phyloP scores from a whole-genome alignment of 805 yeast species.

The Yamadazyma sp. region DNA sequence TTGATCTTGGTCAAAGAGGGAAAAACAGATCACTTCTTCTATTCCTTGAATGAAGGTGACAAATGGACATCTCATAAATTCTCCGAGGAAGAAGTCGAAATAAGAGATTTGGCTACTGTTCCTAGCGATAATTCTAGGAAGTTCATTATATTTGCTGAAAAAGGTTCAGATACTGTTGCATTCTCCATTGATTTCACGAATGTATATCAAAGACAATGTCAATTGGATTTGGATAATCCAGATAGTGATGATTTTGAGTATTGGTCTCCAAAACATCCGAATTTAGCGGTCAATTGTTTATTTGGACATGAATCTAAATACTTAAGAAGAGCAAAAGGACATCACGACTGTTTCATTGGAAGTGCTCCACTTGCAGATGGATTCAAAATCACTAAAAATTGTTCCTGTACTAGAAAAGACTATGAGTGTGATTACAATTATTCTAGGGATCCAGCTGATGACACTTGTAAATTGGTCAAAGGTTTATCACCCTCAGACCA shows the following conservation, averaged over 20 bases:
- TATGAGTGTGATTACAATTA: constrained; percentile 93
- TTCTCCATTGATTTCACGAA: constrained; percentile 37
- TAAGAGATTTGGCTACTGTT: constrained; percentile 79
- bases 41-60: constrained; percentile 76
- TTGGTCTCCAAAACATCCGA: constrained; percentile 41
- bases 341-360: constrained; percentile 66
- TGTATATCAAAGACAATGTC: constrained; percentile 37
- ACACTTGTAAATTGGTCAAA: constrained; percentile 79
- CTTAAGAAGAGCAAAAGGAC: constrained; percentile 42
- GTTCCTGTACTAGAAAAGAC: constrained; percentile 82
- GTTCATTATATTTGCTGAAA: constrained; percentile 63
- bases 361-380: constrained; percentile 57
- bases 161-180: constrained; percentile 40
- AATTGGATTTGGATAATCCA: constrained; percentile 40
- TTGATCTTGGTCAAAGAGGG: constrained; percentile 65
- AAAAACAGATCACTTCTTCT: constrained; percentile 58
- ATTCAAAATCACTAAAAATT: constrained; percentile 55
- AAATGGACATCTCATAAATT: constrained; percentile 72
- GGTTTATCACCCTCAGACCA: constrained; percentile 71
- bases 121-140: constrained; percentile 88
- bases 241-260: constrained; percentile 39
- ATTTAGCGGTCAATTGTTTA: constrained; percentile 32
- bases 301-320: constrained; percentile 43
- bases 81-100: constrained; percentile 49
- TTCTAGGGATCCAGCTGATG: constrained; percentile 57